Percentiles rank a stretch among this genome's conserved stretches.
phyloP scores from a whole-genome alignment of 2,329 filamentous ascomycete species.

The Peltaster fructicola region DNA sequence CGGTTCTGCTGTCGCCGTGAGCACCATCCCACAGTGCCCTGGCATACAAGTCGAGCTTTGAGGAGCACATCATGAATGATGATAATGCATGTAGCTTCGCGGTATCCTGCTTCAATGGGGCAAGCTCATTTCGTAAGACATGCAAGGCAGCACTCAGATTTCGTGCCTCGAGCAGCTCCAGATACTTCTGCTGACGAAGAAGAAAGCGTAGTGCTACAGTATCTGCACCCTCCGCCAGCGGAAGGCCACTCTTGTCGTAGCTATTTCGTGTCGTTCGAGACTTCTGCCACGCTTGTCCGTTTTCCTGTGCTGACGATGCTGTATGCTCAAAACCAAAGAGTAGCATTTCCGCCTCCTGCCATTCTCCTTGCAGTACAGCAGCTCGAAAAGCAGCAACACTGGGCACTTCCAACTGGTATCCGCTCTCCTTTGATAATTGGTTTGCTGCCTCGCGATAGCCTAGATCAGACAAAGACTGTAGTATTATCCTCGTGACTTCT shows the following conservation, averaged over 20 bases:
- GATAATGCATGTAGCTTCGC: slow-evolving; percentile 66
- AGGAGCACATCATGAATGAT: slow-evolving; percentile 75
- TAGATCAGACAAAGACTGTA: slow-evolving; percentile 78
- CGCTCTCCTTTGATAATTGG: slow-evolving; percentile 62
- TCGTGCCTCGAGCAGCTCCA: slow-evolving; percentile 67
- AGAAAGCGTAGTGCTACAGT: slow-evolving; percentile 68
- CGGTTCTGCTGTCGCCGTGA: slow-evolving; percentile 52
- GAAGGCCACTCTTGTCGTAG: slow-evolving; percentile 39
- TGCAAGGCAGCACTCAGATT: slow-evolving; percentile 57
- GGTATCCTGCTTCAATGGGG: slow-evolving; percentile 66
- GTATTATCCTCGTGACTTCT: slow-evolving; percentile 80
- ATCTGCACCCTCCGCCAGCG: slow-evolving; percentile 59
- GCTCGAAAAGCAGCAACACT: slow-evolving; percentile 72
- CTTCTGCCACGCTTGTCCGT: slow-evolving; percentile 8
- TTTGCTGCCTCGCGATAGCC: slow-evolving; percentile 67
- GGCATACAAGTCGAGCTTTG: slow-evolving; percentile 54
- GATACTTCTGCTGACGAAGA: slow-evolving; percentile 82
- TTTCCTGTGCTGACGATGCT: slow-evolving; percentile 2
- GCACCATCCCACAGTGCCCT: slow-evolving; percentile 79
- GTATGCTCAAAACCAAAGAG: slow-evolving; percentile 38
- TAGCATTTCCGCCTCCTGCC: slow-evolving; percentile 69
- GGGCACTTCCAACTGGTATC: slow-evolving; percentile 69
- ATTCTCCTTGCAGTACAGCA: slow-evolving; percentile 64
- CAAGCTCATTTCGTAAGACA: slow-evolving; percentile 76
- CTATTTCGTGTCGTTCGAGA: slow-evolving; percentile 5